Evolutionary conservation across 495 filamentous ascomycete genomes (phyloP).

Genomic region (Antarctomyces pellizariae): DNA sequence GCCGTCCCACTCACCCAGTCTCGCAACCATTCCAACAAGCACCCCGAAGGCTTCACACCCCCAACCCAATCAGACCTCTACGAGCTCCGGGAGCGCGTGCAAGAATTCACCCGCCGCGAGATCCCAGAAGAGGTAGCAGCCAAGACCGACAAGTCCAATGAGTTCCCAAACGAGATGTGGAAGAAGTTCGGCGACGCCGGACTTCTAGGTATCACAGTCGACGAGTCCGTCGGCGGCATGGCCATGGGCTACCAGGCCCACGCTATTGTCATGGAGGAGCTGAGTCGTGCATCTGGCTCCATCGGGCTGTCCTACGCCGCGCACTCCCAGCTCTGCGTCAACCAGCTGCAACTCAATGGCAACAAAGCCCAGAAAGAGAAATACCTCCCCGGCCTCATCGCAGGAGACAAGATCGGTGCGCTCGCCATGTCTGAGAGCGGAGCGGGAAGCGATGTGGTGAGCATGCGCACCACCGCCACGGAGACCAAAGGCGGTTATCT

Average conservation of each 20-base stretch:
- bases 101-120: constrained; percentile 73
- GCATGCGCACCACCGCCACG: constrained; percentile 73
- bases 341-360: constrained; percentile 89
- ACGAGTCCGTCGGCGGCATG: constrained; percentile 80
- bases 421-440: constrained; percentile 90
- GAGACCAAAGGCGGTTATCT: constrained; percentile 65
- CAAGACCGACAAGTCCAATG: constrained; percentile 60
- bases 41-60: constrained; percentile 60
- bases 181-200: constrained; percentile 77
- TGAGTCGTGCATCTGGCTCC: constrained; percentile 41
- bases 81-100: constrained; percentile 74
- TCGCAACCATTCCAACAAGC: constrained; percentile 45
- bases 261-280: constrained; percentile 87
- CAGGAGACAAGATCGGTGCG: constrained; percentile 65
- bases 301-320: constrained; percentile 85
- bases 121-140: constrained; percentile 69
- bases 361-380: constrained; percentile 48
- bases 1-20: constrained; percentile 13
- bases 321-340: constrained; percentile 90
- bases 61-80: constrained; percentile 52
- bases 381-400: constrained; percentile 61
- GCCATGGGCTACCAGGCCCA: constrained; percentile 94
- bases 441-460: constrained; percentile 80
- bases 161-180: constrained; percentile 85
- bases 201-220: constrained; percentile 79